Evolutionary conservation across 768 basidiomycete species (phyloP).

Genomic region (Sporobolomyces phaffii): DNA sequence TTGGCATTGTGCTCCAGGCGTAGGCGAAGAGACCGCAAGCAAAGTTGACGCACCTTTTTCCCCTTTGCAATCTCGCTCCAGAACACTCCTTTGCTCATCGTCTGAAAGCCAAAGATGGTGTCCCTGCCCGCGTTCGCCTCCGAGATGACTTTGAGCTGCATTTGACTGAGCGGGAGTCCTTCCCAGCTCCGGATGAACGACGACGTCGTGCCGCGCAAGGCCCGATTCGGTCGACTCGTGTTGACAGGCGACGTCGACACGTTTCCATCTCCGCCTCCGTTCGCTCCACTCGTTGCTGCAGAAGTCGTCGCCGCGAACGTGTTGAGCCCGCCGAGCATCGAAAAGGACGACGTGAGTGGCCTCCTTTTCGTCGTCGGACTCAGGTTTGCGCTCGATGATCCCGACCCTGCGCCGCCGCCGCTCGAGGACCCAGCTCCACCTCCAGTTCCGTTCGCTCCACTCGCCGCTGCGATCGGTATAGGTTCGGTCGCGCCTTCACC

Average conservation of each 20-base stretch:
- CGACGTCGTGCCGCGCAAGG: conserved; percentile 60
- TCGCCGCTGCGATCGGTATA: neutral
- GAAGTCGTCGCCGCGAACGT: neutral
- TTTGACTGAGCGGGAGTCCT: conserved; percentile 25
- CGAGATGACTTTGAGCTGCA: conserved; percentile 1
- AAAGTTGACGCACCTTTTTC: conserved; percentile 21
- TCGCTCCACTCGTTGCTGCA: neutral
- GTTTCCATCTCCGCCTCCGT: neutral
- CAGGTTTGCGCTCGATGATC: neutral
- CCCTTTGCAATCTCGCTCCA: conserved; percentile 25
- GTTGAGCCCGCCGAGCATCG: conserved; percentile 24
- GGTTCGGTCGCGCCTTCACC: neutral
- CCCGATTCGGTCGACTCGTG: conserved; percentile 37
- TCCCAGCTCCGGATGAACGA: conserved; percentile 56
- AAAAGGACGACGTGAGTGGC: conserved; percentile 32
- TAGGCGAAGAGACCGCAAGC: neutral
- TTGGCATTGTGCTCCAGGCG: too few species aligned
- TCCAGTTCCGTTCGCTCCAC: neutral
- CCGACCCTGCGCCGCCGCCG: neutral
- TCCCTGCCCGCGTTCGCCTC: conserved; percentile 29
- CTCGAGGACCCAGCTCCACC: too few species aligned
- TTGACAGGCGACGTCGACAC: neutral
- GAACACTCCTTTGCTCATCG: conserved; percentile 18
- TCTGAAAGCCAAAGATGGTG: conserved; percentile 36
- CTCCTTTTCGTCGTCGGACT: conserved; percentile 19